A percentile compares a stretch with the other conserved stretches of the same genome.
Conservation (phyloP, 169 alveolate species). For the Perkinsus olseni region DNA sequence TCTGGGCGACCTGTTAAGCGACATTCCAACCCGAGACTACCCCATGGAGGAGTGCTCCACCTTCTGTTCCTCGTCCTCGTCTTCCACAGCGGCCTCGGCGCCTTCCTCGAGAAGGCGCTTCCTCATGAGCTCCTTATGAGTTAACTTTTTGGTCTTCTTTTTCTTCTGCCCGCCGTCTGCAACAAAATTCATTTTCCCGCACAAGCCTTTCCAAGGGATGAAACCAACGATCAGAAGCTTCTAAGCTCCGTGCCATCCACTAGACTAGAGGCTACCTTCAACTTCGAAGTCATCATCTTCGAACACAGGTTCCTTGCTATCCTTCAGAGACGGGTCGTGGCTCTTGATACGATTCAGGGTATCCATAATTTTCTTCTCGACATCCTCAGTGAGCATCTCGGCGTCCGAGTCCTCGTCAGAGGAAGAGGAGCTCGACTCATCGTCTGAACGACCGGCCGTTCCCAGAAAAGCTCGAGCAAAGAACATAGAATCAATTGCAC, state of each 20-base stretch:
- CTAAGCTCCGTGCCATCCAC: not conserved
- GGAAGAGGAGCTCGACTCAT: not conserved
- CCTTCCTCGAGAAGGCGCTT: not conserved
- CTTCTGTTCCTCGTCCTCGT: not conserved
- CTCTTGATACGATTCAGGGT: not conserved
- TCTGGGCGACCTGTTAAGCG: not conserved
- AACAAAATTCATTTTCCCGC: not conserved
- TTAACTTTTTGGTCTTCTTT: not conserved
- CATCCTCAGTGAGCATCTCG: not conserved
- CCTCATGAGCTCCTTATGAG: not conserved
- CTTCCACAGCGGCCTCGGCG: not conserved
- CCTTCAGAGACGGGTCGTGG: not conserved
- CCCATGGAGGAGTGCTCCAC: not conserved
- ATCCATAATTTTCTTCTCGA: not conserved
- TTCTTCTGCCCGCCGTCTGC: not conserved
- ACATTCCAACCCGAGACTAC: not conserved
- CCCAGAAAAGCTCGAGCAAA: not conserved
- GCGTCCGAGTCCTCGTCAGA: not conserved
- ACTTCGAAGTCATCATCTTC: not conserved
- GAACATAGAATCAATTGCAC: not conserved
- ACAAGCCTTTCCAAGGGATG: not conserved
- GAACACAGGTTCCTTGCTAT: not conserved
- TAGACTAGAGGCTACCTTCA: not conserved
- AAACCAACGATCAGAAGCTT: not conserved
- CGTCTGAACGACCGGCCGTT: not conserved